These are phyloP conservation scores for Besnoitia besnoiti DNA, from an alignment of 169 alveolate species.

Conservation along the genomic window DNA sequence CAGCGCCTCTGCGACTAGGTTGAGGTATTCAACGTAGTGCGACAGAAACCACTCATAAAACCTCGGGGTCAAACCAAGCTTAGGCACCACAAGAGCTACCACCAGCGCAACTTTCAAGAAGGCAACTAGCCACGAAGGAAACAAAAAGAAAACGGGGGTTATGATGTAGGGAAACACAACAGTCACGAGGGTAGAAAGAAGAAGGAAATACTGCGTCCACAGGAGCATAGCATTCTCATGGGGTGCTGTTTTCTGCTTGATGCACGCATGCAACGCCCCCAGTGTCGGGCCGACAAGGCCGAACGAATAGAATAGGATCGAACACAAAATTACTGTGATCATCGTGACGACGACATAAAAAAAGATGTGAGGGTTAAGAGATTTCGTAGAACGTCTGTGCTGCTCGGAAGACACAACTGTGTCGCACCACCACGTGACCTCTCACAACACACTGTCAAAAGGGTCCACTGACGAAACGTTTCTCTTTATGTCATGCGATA, in stretches of 20 bases:
- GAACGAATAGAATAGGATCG: not conserved
- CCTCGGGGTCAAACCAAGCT: not conserved
- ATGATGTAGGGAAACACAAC: conserved; percentile 14
- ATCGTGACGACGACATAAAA: not conserved
- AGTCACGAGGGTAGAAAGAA: not conserved
- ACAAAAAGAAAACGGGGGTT: conserved; percentile 8
- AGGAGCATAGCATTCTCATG: not conserved
- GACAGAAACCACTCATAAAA: not conserved
- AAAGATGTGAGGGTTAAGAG: not conserved
- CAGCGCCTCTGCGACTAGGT: not conserved
- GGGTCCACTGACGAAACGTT: too few relatives aligned
- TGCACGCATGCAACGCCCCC: conserved; percentile 28
- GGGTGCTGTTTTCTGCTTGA: not conserved
- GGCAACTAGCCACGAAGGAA: conserved; percentile 30
- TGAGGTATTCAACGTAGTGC: conserved; percentile 34
- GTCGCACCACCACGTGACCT: too few relatives aligned
- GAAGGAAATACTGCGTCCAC: conserved; percentile 35
- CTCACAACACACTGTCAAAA: too few relatives aligned
- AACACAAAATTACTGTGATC: conserved; percentile 1
- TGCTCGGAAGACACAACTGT: not conserved
- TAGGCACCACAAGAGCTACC: not conserved
- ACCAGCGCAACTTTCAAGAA: not conserved
- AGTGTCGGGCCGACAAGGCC: conserved; percentile 25
- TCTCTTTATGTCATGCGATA: too few relatives aligned
- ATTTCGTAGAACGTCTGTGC: not conserved